Base-by-base conservation (phyloP, 176 grass and related monocot genomes). In the Poa annua region DNA sequence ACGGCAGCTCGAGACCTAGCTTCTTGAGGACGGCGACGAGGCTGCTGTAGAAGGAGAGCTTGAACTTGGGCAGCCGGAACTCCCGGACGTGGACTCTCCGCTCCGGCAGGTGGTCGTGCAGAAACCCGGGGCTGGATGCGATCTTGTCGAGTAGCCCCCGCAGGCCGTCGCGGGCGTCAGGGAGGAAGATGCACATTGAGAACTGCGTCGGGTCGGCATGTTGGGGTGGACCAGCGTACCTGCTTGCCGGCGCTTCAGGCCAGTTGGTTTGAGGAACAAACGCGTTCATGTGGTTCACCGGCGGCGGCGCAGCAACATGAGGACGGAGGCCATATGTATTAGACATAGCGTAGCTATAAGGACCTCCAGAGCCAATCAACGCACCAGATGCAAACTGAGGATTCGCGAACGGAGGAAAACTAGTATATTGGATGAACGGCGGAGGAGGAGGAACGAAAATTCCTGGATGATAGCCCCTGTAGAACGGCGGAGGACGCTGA, bases 101-200 rank as follows among this genome's bases (percentile, higher is more conserved):
- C 26, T 22, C 6, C 0, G 89, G 85, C 22, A 75, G 8, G 72
- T 87, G 81, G 5, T 71, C 16, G 2, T 41, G 4, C 3, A 87
- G 9, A 52, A 90, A 84, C 1, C 19, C 29, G 0, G 67, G 57
- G 13, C 22, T 2, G 59, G 85, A 84, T 2, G 48, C 21, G 3
- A 91, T 70, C 17, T 10, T 65, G 6, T 81, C 16, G 1, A 77
- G 19, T 3, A 87, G 66, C 15, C 13, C 16, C 22, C 12, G 10
- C 9, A 91, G 16, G 33, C 77, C 85, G 50, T 71, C 39, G 6
- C 4, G 11, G n/a, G 67, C 39, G n/a, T 47, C n/a, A 11, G n/a
- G 67, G 39, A 71, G 81, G 47, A 91, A 77, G 36, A 87, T 71
- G 38, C 57, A 75, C 89, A 91, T 87, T 1, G 81, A 85, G 44